phyloP scores from a whole-genome alignment of 2,329 filamentous ascomycete genomes.

The Rhynchosporium secalis region DNA sequence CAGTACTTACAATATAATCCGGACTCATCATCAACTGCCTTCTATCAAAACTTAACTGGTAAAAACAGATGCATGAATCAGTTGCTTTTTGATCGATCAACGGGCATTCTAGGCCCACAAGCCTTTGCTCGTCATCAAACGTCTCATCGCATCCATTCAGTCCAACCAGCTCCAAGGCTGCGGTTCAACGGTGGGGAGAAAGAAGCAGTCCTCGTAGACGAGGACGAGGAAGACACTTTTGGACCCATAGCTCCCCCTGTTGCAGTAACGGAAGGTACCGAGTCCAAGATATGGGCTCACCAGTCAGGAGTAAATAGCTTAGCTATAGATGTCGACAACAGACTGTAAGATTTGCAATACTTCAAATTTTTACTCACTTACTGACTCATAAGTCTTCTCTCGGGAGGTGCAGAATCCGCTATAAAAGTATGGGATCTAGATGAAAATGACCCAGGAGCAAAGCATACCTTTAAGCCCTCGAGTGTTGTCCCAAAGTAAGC shows the following conservation, averaged over 20 bases:
- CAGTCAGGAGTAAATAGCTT: conserved; percentile 76
- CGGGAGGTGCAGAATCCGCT: conserved; percentile 81
- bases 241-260: not conserved
- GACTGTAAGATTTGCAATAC: conserved; percentile 53
- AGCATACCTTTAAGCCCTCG: conserved; percentile 55
- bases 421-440: conserved; percentile 89
- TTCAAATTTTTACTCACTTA: conserved; percentile 5
- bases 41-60: not conserved
- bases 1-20: no score
- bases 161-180: conserved; percentile 65
- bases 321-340: conserved; percentile 79
- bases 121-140: conserved; percentile 66
- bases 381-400: conserved; percentile 61
- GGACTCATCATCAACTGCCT: not conserved
- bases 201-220: conserved; percentile 29
- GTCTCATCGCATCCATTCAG: conserved; percentile 64
- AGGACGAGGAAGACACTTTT: not conserved
- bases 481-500: conserved; percentile 49
- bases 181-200: conserved; percentile 67
- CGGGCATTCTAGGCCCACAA: conserved; percentile 64
- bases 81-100: conserved; percentile 73
- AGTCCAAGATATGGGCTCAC: conserved; percentile 59
- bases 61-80: conserved; percentile 65
- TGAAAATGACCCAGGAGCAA: conserved; percentile 44
- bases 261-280: conserved; percentile 8